Evolutionary conservation across 139 green algal genomes (phyloP), one percentile per base, ranked within the genome.

Genomic region (Raphidocelis subcapitata): DNA sequence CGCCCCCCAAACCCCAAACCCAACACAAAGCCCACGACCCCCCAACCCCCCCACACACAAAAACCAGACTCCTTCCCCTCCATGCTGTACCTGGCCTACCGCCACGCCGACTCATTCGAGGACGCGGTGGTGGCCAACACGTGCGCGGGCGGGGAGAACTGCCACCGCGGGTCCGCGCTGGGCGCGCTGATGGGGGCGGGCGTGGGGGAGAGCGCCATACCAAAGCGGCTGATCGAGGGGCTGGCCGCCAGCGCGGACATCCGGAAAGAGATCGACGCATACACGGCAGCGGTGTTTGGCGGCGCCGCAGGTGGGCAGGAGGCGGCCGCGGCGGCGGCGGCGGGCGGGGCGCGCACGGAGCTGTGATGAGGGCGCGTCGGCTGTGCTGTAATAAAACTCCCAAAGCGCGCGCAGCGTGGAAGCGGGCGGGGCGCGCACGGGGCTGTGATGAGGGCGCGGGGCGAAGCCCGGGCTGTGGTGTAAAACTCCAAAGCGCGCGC

Each of bases 91-190:
- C 70, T 90, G n/a, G 66, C 79, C 0, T 85, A 78, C 69, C 86
- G 86, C 65, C 85, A 88, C 35, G 75, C 79, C 80, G 79, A 85
- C 49, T 83, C 76, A 0, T 90, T 90, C 79, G 82, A 90, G 67
- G 74, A 81, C 52, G 85, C 74, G 0, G 82, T 90, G 35, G 71
- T 88, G 49, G 63, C 80, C 33, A 90, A 90, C 81, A 88, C 85
- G 32, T 88, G 88, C 56, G 85, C 80, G 62, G 85, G 85, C 21
- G 85, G 85, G 18, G 85, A 90, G 76, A 90, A 90, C 79, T 90
- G 85, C 78, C 85, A 90, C 72, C 78, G 85, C 3, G 85, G 85
- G 5, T 77, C 85, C 2, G 85, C 85, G 8, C 75, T 90, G 23
- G 85, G 85, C 10, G 85, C 80, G 0, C 72, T 90, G 2, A 85